A percentile compares a stretch with the other conserved stretches of the same genome.
phyloP scores from a whole-genome alignment of 805 yeast species.

The Hemisphaericaspora nanyangensis region DNA sequence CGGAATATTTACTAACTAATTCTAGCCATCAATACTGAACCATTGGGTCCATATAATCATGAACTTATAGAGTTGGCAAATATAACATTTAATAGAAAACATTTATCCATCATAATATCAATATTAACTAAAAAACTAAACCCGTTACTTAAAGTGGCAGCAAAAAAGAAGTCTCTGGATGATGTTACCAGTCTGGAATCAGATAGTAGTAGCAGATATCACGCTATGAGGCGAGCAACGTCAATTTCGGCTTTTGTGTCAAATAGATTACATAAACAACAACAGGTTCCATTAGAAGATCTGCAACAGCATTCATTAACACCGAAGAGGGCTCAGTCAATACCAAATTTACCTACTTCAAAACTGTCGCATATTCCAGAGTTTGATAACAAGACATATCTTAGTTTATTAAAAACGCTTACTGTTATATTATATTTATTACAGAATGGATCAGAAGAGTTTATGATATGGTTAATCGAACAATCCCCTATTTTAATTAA shows the following conservation, averaged over 20 bases:
- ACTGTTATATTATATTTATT: conserved; percentile 50
- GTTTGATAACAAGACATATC: conserved; percentile 7
- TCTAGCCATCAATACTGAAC: conserved; percentile 49
- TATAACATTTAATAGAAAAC: conserved; percentile 38
- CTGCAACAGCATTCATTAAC: not conserved
- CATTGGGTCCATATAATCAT: conserved; percentile 53
- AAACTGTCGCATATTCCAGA: not conserved
- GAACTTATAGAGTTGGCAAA: conserved; percentile 50
- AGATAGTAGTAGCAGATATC: not conserved
- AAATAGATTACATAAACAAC: not conserved
- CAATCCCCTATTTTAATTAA: conserved; percentile 11
- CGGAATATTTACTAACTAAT: not conserved
- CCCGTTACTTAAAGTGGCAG: not conserved
- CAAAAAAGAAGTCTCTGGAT: not conserved
- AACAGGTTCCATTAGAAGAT: not conserved
- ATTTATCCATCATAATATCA: conserved; percentile 35
- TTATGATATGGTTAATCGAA: conserved; percentile 41
- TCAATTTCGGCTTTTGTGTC: not conserved
- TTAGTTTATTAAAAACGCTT: conserved; percentile 39
- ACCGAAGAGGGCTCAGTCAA: conserved; percentile 4
- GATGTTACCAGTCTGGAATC: not conserved
- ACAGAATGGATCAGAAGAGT: conserved; percentile 51
- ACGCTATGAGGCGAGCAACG: not conserved
- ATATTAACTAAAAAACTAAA: conserved; percentile 39
- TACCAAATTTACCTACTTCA: not conserved